phyloP scores from a whole-genome alignment of 2,329 filamentous ascomycete species.

The Rhexocercosporidium sp. region DNA sequence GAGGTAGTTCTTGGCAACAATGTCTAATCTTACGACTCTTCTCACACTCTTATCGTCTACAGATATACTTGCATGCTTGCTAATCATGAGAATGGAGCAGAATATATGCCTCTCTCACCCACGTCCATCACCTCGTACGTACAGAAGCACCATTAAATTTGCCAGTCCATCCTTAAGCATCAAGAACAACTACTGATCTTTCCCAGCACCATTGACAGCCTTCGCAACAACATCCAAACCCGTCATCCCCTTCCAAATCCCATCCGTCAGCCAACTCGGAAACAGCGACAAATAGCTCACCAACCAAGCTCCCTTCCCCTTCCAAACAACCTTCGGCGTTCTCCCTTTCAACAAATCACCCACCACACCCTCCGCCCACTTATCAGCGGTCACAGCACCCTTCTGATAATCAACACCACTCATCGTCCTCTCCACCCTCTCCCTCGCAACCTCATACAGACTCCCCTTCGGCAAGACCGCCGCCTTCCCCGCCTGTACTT shows the following conservation, averaged over 20 bases:
- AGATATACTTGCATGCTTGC: not conserved
- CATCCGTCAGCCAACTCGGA: conserved; percentile 22
- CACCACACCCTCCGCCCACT: conserved; percentile 26
- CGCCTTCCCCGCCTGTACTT: not conserved
- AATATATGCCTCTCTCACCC: no score
- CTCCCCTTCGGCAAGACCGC: conserved; percentile 20
- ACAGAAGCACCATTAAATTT: no score
- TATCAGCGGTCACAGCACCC: conserved; percentile 19
- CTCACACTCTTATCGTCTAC: not conserved
- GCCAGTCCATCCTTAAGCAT: no score
- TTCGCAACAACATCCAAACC: conserved; percentile 18
- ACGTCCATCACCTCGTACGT: no score
- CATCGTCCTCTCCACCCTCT: conserved; percentile 15
- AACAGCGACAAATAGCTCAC: conserved; percentile 17
- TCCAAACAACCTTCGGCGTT: conserved; percentile 24
- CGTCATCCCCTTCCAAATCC: conserved; percentile 32
- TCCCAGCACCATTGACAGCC: not conserved
- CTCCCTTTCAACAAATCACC: conserved; percentile 23
- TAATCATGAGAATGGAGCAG: no score
- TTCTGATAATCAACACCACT: conserved; percentile 11
- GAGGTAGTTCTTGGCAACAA: not conserved
- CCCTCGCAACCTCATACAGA: conserved; percentile 24
- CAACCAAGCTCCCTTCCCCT: conserved; percentile 15
- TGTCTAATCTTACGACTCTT: conserved; percentile 6
- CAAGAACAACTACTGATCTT: not conserved